Conservation (phyloP, 345 rosid species). For the Aethionema arabicum region DNA sequence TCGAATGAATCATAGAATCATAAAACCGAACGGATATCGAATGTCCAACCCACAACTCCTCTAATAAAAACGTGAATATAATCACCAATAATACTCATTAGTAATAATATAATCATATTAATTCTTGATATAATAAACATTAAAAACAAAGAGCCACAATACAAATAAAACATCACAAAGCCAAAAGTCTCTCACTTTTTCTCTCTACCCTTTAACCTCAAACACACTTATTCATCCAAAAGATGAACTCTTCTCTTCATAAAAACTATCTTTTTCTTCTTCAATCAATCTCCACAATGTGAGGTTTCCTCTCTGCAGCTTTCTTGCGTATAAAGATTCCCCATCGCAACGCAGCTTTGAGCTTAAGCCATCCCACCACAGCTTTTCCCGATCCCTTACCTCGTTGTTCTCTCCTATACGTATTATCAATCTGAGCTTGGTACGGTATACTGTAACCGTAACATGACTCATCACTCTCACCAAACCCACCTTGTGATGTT, state of each 20-base stretch:
- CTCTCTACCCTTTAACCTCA: slow-evolving; percentile 8
- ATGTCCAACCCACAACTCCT: no score
- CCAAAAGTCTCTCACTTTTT: slow-evolving; percentile 10
- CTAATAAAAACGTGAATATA: no score
- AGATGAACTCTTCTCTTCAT: slow-evolving; percentile 22
- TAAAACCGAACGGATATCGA: no score
- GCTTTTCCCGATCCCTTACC: slow-evolving; percentile 77
- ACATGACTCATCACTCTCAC: slow-evolving; percentile 51
- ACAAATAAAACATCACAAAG: slow-evolving; percentile 11
- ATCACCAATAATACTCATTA: no score
- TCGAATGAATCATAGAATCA: no score
- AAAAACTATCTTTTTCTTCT: slow-evolving; percentile 15
- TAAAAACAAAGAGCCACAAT: no score
- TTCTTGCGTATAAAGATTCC: slow-evolving; percentile 92
- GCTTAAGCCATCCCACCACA: slow-evolving; percentile 93
- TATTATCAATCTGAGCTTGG: slow-evolving; percentile 47
- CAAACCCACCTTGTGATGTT: slow-evolving; percentile 47
- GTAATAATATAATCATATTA: no score
- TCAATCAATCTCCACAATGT: slow-evolving; percentile 74
- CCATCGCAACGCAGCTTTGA: slow-evolving; percentile 88
- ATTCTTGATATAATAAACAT: no score
- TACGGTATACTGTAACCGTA: slow-evolving; percentile 55
- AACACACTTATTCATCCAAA: slow-evolving; percentile 31
- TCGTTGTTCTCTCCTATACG: slow-evolving; percentile 36
- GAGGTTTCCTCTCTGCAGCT: slow-evolving; percentile 93